Evolutionary conservation across 768 basidiomycete species (phyloP).

Genomic region (Paxillus ammoniavirescens): DNA sequence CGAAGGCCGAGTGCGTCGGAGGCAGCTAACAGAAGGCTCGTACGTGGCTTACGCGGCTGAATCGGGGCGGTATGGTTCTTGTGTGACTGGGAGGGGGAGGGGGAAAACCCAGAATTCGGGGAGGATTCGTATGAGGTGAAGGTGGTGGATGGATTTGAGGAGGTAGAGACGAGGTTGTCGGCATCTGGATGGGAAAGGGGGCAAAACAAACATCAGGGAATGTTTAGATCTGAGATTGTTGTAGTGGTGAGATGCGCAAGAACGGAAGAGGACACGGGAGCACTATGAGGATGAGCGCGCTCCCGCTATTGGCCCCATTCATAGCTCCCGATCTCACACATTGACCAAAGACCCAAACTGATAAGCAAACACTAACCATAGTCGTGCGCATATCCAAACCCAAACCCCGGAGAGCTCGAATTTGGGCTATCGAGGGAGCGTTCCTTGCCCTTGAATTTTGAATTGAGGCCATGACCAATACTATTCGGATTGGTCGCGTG

Average conservation of each 20-base stretch:
- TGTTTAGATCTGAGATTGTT: not conserved
- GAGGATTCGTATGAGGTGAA: constrained; percentile 11
- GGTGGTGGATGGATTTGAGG: constrained; percentile 14
- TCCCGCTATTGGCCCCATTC: not conserved
- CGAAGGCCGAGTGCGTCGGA: constrained; percentile 48
- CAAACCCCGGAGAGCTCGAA: constrained; percentile 6
- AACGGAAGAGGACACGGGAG: not conserved
- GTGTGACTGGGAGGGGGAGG: constrained; percentile 6
- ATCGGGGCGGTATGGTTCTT: not conserved
- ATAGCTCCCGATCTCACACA: constrained; percentile 1
- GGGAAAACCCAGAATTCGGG: constrained; percentile 1
- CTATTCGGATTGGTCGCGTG: not conserved
- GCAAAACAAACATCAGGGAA: not conserved
- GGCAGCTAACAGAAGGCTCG: constrained; percentile 51
- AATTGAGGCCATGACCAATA: not conserved
- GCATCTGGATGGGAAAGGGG: constrained; percentile 11
- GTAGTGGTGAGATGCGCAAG: constrained; percentile 3
- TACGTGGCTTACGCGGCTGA: constrained; percentile 35
- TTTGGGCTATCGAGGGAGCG: constrained; percentile 8
- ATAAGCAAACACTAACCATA: constrained; percentile 14
- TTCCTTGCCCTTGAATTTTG: constrained; percentile 17
- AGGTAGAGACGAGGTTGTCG: constrained; percentile 14
- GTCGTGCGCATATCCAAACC: not conserved
- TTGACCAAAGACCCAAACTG: not conserved
- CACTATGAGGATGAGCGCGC: not conserved